Percentiles rank a stretch among this genome's conserved stretches.
Evolutionary conservation across 306 rosid species (phyloP).

Genomic region (Fagus sylvatica): DNA sequence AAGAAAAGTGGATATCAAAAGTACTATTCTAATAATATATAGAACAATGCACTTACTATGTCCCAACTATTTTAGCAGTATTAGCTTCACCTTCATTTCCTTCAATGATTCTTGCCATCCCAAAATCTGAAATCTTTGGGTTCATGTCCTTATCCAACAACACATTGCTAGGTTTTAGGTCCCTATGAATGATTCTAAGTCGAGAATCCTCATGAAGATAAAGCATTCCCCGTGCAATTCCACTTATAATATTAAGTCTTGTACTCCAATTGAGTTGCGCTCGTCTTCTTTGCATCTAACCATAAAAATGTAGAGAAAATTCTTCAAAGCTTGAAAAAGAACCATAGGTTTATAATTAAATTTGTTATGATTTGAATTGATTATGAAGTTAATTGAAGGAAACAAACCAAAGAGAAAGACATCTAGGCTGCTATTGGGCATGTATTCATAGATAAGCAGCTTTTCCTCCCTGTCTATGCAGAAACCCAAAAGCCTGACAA

Average conservation of each 20-base stretch:
- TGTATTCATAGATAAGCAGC: conserved; percentile 61
- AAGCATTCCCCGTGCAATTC: conserved; percentile 48
- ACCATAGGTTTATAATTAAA: no score
- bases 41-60: conserved; percentile 34
- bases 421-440: conserved; percentile 66
- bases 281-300: conserved; percentile 33
- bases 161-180: conserved; percentile 40
- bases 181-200: conserved; percentile 46
- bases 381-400: neutral
- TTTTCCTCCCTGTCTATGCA: conserved; percentile 59
- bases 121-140: no score
- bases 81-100: no score
- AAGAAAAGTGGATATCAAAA: no score
- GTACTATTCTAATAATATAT: no score
- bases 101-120: no score
- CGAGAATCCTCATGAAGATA: conserved; percentile 54
- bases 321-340: neutral
- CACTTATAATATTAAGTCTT: conserved; percentile 37
- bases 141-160: no score
- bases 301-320: neutral
- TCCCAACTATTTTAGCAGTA: conserved; percentile 6
- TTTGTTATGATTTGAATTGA: no score
- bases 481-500: conserved; percentile 73
- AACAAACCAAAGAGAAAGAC: conserved; percentile 44
- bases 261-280: conserved; percentile 37